Evolutionary conservation across 164 flowering plant species (phyloP), one percentile per base, ranked within the genome.

Genomic region (Piper longum): DNA sequence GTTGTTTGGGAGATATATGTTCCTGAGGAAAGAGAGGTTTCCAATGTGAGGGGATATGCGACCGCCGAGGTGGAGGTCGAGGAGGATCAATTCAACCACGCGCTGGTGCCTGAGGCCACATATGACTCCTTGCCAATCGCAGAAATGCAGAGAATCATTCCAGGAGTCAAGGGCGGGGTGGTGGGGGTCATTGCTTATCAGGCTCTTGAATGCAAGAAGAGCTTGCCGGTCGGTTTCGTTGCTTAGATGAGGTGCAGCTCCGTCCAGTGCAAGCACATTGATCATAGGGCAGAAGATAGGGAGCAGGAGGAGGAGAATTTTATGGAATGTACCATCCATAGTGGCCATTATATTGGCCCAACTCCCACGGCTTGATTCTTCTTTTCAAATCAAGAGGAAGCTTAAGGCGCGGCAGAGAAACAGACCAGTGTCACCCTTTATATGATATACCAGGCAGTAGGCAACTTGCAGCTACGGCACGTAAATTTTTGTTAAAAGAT

Each of bases 1-100:
- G 61, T 69, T 69, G 64, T 60, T 60, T 13, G 5, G 0, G 2
- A 64, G 18, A n/a, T 41, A 12, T n/a, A 61, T 16, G 12, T 1
- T n/a, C 26, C 18, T 55, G 2, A 69, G 67, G 18, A 69, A 69
- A 11, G 67, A 51, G 13, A 69, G 64, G 64, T 60, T 64, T 5
- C 62, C 67, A 5, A 69, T 45, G 43, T 52, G 48, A 4, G 71
- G 71, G 12, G 67, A 52, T 3, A 69, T 64, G 48, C 44, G 14
- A 7, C 71, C 71, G 0, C 3, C 4, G 9, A 69, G 43, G 1
- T 19, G 42, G n/a, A 52, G 43, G n/a, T 43, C 13, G 6, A 0
- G 7, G 14, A 64, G 54, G 18, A 59, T n/a, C 7, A 69, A 26
- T 9, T 0, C 63, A 14, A 26, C 17, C 4, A 61, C 63, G 12